Base-by-base conservation (phyloP, 1,284 basidiomycete species). In the Apiotrichum siamense region DNA sequence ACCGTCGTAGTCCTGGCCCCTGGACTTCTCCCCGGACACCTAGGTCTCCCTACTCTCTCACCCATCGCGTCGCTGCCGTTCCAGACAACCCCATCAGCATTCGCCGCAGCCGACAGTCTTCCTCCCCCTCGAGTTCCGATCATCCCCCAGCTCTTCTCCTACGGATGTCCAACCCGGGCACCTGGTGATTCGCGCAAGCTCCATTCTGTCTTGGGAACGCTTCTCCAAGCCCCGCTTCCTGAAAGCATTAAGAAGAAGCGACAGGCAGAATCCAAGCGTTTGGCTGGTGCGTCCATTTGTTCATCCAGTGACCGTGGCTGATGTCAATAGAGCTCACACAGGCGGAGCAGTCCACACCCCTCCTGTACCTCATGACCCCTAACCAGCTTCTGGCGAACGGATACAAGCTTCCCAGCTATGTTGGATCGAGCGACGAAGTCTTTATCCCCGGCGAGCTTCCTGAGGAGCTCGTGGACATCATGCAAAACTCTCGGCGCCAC, bases 331-430 rank as follows among this genome's bases (percentile, higher is more conserved):
- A 33, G 15, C 18, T 44, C 18, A 36, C 33, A 44, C 50, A 46
- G 46, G 42, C 27, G 4, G 44, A 60, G 31, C 49, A 55, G 35
- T 53, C 59, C 20, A 59, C 64, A 5, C 85, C 88, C 2, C 67
- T 81, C 44, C 77, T 82, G 42, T 92, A 88, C 71, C 66, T 90
- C 38, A 77, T 94, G 21, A 81, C 83, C 0, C 75, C 84, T 10
- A 83, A 88, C 51, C 85, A 91, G 66, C 92, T 96, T 88, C 77
- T 86, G 44, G 87, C 91, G 65, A 89, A 94, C 64, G 87, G 89
- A 47, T 96, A 93, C 64, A 85, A 85, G 0, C 75, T 91, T 49
- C 87, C 90, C 17, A 83, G 83, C 3, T 89, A 91, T 64, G 77
- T 88, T 73, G 79, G 83, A 17, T 20, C 54, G 1, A 56, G 60